Evolutionary conservation across 805 yeast species (phyloP), one percentile per base, ranked within the genome.

Genomic region (Candida khao-thaluensis): DNA sequence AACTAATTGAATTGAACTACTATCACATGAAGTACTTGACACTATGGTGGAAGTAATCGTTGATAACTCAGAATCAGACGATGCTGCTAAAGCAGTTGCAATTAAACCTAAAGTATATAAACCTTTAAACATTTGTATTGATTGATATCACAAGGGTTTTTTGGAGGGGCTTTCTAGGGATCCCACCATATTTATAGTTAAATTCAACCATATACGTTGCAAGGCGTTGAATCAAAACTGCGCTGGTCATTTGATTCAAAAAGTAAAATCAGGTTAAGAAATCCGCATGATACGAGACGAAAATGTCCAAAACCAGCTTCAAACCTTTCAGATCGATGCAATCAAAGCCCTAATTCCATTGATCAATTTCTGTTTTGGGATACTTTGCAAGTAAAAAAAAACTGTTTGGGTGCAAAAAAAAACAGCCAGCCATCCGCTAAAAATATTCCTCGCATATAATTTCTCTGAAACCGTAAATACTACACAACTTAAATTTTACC

Each of bases 11-110:
- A 50, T 46, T 17, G 33, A 23, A 9, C 47, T 31, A 15, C 34
- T 21, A 30, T 23, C 30, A 36, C 45, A 40, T n/a, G 44, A 18
- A 5, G 34, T 10, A 32, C 34, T 35, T n/a, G 45, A 42, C n/a
- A 53, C 29, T 8, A 52, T 41, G 10, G 62, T 57, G 4, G 59
- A 51, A 36, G 47, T 41, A 15, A 53, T 50, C 15, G 59, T 56
- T 17, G 49, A 30, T 15, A 47, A 36, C 7, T 44, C 46, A 14
- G 53, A 50, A 8, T 48, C 42, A 17, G 51, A 49, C 10, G 45
- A 32, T 12, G 55, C 56, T 22, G 58, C 57, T 21, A 50, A 35
- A n/a, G 50, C 51, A n/a, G 39, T 27, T 11, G 59, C 42, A 12
- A 49, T 42, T 26, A 57, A 32, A n/a, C 50, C 31, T 30, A 45